Percentiles rank a stretch among this genome's conserved stretches.
Evolutionary conservation across 371 early-diverging fungal species (phyloP).

Genomic region (Mortierella sp.): DNA sequence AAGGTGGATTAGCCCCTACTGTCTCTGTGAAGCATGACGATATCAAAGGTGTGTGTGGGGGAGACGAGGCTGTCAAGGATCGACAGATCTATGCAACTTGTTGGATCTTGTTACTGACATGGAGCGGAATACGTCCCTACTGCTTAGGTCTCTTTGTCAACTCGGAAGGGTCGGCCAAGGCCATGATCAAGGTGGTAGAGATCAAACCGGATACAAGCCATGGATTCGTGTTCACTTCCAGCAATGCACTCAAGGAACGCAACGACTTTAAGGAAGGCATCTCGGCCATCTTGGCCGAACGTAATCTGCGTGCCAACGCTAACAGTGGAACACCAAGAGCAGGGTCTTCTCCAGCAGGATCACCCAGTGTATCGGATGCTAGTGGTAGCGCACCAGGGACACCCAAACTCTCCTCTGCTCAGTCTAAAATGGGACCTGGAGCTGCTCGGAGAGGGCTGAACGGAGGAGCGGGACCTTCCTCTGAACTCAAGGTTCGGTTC

Average conservation of each 20-base stretch:
- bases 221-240: conserved; percentile 62
- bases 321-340: conserved; percentile 28
- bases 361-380: conserved; percentile 48
- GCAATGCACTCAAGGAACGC: conserved; percentile 62
- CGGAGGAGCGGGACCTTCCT: conserved; percentile 32
- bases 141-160: conserved; percentile 32
- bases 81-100: too few relatives aligned
- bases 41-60: conserved; percentile 46
- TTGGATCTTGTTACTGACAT: too few relatives aligned
- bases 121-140: too few relatives aligned
- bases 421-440: conserved; percentile 13
- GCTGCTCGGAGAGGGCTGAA: conserved; percentile 16
- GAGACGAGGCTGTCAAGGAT: too few relatives aligned
- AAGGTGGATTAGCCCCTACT: conserved; percentile 53
- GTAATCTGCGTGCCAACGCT: conserved; percentile 53
- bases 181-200: conserved; percentile 54
- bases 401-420: conserved; percentile 11
- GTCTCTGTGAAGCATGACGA: conserved; percentile 41
- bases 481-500: conserved; percentile 66
- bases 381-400: conserved; percentile 58
- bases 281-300: conserved; percentile 57
- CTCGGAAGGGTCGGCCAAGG: conserved; percentile 36
- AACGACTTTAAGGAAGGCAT: conserved; percentile 67
- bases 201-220: conserved; percentile 43
- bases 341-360: conserved; percentile 39